Evolutionary conservation across 495 filamentous ascomycete genomes (phyloP), one percentile per base, ranked within the genome.

Genomic region (Cenococcum geophilum): DNA sequence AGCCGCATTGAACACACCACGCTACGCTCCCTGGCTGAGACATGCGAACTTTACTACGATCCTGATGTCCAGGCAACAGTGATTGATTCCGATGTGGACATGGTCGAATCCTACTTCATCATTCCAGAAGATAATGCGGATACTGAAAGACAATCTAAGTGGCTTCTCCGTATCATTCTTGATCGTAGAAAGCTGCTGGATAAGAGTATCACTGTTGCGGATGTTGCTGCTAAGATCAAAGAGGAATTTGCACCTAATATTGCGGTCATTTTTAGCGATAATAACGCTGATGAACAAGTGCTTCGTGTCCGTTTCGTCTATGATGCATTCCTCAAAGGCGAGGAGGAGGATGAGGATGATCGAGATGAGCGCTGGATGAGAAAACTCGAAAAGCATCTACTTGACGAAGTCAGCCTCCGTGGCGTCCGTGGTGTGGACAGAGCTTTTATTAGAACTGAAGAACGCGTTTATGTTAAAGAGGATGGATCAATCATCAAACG

Each of bases 1-100:
- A 92, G 85, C 72, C 79, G 82, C 32, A 88, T 99, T 32, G 95
- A 99, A 74, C 91, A 97, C 68, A 97, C 93, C n/a, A 96, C 85
- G 59, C 77, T 99, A 51, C 86, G 93, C 23, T 92, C 89, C 8
- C 89, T 99, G 34, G 92, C 91, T 0, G 86, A 92, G 37, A 80
- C 89, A 8, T 93, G 89, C 0, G 93, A 99, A 74, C 91, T 99
- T 60, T 96, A 95, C 78, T 97, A 97, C 66, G 93, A 99, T 75
- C 93, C 93, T 0, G 89, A 95, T 61, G 87, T 96, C 59, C 83
- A 87, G 62, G 76, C 79, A 10, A 99, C 93, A 1, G 85, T 83
- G 59, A 95, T 99, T 62, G 82, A 86, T 32, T 87, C 88, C 51
- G 93, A 99, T 78, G 75, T 76, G 37, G 93, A 99, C 70, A 95